A percentile compares a stretch with the other conserved stretches of the same genome.
These are phyloP conservation scores for Melaleuca alternifolia DNA, from an alignment of 345 rosid genomes.

Conservation along the genomic window DNA sequence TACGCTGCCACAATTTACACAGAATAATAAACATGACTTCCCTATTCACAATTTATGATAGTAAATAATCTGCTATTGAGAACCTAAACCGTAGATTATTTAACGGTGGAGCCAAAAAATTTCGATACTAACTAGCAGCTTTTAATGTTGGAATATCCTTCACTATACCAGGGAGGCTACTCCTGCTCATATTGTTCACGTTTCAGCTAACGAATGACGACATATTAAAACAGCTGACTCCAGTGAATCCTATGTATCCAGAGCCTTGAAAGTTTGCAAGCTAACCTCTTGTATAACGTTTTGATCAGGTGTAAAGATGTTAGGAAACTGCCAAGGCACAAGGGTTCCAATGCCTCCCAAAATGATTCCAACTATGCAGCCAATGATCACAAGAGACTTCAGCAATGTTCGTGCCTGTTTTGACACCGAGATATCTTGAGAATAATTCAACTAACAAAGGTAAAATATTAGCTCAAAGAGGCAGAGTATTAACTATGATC, in stretches of 20 bases:
- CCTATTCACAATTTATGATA: not conserved
- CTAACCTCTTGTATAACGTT: conserved; percentile 31
- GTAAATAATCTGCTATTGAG: not conserved
- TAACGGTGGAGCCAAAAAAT: not conserved
- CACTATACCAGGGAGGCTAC: not conserved
- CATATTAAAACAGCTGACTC: not conserved
- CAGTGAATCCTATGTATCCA: not conserved
- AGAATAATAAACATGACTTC: not conserved
- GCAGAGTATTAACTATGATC: not conserved
- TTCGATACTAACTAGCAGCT: not conserved
- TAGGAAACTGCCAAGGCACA: conserved; percentile 41
- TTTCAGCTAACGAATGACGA: not conserved
- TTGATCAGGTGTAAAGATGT: conserved; percentile 34
- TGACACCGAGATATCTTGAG: not conserved
- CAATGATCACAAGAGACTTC: conserved; percentile 36
- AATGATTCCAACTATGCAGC: conserved; percentile 23
- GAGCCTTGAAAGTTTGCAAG: not conserved
- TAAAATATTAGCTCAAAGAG: not conserved
- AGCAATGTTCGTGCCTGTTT: conserved; percentile 39
- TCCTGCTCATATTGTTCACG: not conserved
- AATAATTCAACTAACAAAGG: not conserved
- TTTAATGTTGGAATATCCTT: not conserved
- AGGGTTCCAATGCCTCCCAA: conserved; percentile 28
- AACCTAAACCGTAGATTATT: not conserved
- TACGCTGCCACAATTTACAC: not conserved